Percentiles rank a stretch among this genome's conserved stretches.
Evolutionary conservation across 2,329 filamentous ascomycete species (phyloP).

Genomic region (Hymenoscyphus repandus): DNA sequence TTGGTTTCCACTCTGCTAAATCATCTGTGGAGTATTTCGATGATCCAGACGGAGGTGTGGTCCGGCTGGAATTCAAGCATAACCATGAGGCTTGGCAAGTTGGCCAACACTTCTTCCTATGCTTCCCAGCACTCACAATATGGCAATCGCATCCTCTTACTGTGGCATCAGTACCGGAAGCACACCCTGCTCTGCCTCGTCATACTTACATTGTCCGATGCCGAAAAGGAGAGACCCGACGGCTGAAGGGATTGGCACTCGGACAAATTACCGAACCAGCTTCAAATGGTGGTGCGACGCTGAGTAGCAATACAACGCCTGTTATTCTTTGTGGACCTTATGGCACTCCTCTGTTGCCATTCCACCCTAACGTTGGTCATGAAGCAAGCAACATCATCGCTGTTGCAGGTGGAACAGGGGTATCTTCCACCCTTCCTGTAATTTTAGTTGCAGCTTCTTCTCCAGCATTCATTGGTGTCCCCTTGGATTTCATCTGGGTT

Average conservation of each 20-base stretch:
- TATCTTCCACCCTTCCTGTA: slow-evolving; percentile 51
- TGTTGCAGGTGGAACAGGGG: slow-evolving; percentile 53
- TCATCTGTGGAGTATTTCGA: slow-evolving; percentile 49
- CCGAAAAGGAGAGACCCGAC: slow-evolving; percentile 51
- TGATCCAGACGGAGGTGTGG: slow-evolving; percentile 53
- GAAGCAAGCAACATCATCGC: slow-evolving; percentile 43
- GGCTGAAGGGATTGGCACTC: slow-evolving; percentile 25
- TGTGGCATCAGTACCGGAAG: slow-evolving; percentile 66
- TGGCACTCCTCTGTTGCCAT: slow-evolving; percentile 37
- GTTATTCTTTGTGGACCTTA: slow-evolving; percentile 61
- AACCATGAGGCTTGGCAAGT: slow-evolving; percentile 61
- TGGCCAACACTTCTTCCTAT: slow-evolving; percentile 74
- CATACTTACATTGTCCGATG: slow-evolving; percentile 55
- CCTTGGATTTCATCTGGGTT: slow-evolving; percentile 61
- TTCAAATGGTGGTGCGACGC: neutral
- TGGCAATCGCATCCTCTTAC: slow-evolving; percentile 79
- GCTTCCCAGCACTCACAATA: slow-evolving; percentile 64
- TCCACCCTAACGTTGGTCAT: slow-evolving; percentile 25
- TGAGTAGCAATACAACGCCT: slow-evolving; percentile 37
- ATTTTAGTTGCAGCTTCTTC: slow-evolving; percentile 39
- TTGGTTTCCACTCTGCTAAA: slow-evolving; percentile 50
- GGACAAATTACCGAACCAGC: slow-evolving; percentile 18
- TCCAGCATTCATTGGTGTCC: slow-evolving; percentile 2
- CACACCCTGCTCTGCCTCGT: slow-evolving; percentile 33
- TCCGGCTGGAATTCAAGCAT: slow-evolving; percentile 62